Conservation (phyloP, 2,329 filamentous ascomycete genomes). For the Pseudogymnoascus sp. region DNA sequence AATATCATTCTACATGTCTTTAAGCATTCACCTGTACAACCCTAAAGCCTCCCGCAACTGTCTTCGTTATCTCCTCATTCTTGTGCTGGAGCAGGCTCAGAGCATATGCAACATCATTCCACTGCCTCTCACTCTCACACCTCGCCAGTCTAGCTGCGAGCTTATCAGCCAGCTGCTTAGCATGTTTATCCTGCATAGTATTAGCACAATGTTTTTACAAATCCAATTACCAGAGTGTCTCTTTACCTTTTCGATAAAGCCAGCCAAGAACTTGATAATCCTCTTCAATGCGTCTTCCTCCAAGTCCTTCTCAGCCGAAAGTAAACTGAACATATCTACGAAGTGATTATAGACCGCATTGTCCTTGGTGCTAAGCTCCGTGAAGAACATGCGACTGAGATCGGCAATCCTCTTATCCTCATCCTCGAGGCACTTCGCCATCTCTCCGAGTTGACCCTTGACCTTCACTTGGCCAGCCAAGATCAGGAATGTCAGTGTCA, state of each 20-base stretch:
- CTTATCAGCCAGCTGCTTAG: conserved; percentile 87
- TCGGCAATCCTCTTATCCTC: conserved; percentile 91
- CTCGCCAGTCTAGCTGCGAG: conserved; percentile 75
- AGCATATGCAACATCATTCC: conserved; percentile 95
- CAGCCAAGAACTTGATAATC: conserved; percentile 85
- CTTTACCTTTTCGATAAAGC: conserved; percentile 90
- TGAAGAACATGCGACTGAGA: conserved; percentile 96
- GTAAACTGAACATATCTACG: conserved; percentile 94
- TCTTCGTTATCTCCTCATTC: conserved; percentile 78
- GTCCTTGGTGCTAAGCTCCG: conserved; percentile 92
- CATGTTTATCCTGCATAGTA: conserved; percentile 75
- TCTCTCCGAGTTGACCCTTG: conserved; percentile 95
- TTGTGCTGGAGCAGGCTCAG: conserved; percentile 84
- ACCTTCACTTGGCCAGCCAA: conserved; percentile 97
- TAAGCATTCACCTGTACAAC: conserved; percentile 55
- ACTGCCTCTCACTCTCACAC: conserved; percentile 89
- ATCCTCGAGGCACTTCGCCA: conserved; percentile 98
- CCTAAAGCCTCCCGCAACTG: conserved; percentile 67
- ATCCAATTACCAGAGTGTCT: background rate
- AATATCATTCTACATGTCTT: conserved; percentile 11
- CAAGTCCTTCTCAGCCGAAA: conserved; percentile 72
- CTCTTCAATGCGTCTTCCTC: conserved; percentile 78
- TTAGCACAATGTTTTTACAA: conserved; percentile 12
- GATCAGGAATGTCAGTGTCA: conserved; percentile 97
- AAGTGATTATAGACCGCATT: conserved; percentile 99